Evolutionary conservation across 1,284 basidiomycete species (phyloP).

Genomic region (Bjerkandera adusta): DNA sequence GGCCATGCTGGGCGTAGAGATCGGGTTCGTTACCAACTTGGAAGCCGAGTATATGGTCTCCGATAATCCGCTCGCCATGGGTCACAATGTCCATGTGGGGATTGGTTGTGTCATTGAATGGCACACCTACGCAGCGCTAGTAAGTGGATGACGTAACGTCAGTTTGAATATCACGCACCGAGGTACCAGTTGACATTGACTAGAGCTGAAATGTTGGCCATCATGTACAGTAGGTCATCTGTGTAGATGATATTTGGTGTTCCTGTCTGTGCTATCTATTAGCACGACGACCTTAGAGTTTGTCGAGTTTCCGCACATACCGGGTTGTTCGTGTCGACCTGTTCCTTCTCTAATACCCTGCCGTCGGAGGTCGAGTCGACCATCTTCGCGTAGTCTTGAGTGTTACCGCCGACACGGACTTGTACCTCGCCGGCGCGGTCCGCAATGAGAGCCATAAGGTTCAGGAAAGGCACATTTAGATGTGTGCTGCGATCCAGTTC

Average conservation of each 20-base stretch:
- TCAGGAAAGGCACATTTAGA: constrained; percentile 66
- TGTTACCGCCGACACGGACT: constrained; percentile 76
- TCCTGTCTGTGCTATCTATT: constrained; percentile 32
- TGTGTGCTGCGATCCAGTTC: constrained; percentile 39
- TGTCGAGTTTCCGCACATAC: constrained; percentile 15
- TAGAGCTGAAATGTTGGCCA: constrained; percentile 54
- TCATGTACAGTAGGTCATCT: constrained; percentile 53
- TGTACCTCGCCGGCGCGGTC: constrained; percentile 56
- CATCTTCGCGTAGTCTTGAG: constrained; percentile 57
- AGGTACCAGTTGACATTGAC: constrained; percentile 61
- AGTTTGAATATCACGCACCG: constrained; percentile 29
- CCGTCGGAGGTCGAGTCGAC: constrained; percentile 24
- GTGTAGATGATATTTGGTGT: constrained; percentile 62
- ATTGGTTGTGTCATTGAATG: constrained; percentile 47
- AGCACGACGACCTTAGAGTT: no score
- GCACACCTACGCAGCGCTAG: constrained; percentile 31
- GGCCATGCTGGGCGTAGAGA: constrained; percentile 37
- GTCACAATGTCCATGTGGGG: constrained; percentile 44
- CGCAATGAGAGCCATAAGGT: constrained; percentile 67
- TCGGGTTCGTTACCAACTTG: constrained; percentile 59
- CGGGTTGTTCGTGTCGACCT: constrained; percentile 17
- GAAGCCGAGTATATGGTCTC: constrained; percentile 43
- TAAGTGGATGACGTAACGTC: constrained; percentile 6
- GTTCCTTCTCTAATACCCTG: constrained; percentile 19
- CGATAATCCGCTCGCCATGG: constrained; percentile 40